Percentiles rank a stretch among this genome's conserved stretches.
These are phyloP conservation scores for Ilyonectria robusta DNA, from an alignment of 2,329 filamentous ascomycete species.

Conservation along the genomic window DNA sequence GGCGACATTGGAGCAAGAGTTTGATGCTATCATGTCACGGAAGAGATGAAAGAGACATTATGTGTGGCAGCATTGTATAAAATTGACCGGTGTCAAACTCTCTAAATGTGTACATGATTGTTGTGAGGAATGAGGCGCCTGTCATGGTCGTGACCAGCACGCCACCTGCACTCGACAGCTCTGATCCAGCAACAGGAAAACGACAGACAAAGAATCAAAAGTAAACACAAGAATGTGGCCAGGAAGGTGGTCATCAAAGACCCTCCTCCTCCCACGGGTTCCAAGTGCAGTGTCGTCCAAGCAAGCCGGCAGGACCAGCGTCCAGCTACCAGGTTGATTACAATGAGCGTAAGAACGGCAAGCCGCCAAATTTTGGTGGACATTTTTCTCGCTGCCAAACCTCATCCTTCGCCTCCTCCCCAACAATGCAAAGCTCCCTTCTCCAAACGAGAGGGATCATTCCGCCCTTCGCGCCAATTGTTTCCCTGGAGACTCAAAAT, in stretches of 20 bases:
- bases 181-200: slow-evolving; percentile 46
- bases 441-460: slow-evolving; percentile 34
- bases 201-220: slow-evolving; percentile 54
- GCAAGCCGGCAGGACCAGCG: slow-evolving; percentile 54
- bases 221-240: slow-evolving; percentile 56
- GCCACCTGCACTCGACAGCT: slow-evolving; percentile 46
- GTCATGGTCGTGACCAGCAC: slow-evolving; percentile 52
- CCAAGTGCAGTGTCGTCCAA: slow-evolving; percentile 49
- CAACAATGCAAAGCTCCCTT: slow-evolving; percentile 36
- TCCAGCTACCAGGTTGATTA: slow-evolving; percentile 59
- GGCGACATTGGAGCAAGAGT: background rate
- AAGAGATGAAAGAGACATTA: background rate
- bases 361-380: slow-evolving; percentile 47
- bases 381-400: slow-evolving; percentile 46
- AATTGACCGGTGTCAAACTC: slow-evolving; percentile 44
- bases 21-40: background rate
- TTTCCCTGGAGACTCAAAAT: slow-evolving; percentile 32
- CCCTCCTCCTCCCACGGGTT: slow-evolving; percentile 36
- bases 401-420: slow-evolving; percentile 36
- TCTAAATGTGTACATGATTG: slow-evolving; percentile 46
- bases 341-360: slow-evolving; percentile 67
- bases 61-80: slow-evolving; percentile 45
- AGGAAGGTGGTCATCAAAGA: slow-evolving; percentile 15
- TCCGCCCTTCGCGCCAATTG: slow-evolving; percentile 42
- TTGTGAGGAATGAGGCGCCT: slow-evolving; percentile 44